Evolutionary conservation across 306 rosid species (phyloP), one percentile per base, ranked within the genome.

Genomic region (Lablab purpureus): DNA sequence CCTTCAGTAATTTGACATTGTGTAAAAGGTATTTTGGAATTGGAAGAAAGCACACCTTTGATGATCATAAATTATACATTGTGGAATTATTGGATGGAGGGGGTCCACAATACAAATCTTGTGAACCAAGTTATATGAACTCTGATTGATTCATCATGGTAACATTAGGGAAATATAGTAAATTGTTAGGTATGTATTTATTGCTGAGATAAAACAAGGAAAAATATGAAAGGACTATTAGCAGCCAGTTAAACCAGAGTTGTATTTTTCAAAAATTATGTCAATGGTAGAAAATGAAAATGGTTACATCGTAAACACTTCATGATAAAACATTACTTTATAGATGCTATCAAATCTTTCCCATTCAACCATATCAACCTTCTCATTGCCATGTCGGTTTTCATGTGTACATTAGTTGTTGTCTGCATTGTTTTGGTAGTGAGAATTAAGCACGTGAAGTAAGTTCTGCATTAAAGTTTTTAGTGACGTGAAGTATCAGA

Each of bases 1-100:
- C 86, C 82, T 49, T 17, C 6, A 11, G 70, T 74, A 77, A 84
- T 86, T 87, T 88, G 87, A 77, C 82, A 54, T 82, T 71, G 80
- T 69, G 67, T 17, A 7, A 55, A 85, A 80, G 81, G 85, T 22
- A 76, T 79, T 50, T 86, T 74, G 74, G 36, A 11, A 32, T 49
- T 47, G 59, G 76, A 83, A 83, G 83, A 46, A 73, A 83, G 72
- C 66, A 55, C 50, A 25, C 41, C n/a, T 71, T 27, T 58, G 9
- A 49, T 75, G 3, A 67, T 3, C 56, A 67, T 43, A 27, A 52
- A 67, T 17, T 67, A 43, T 34, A 9, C 55, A 41, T 25, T 2
- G 66, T 71, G 72, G 54, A 79, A 21, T 62, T 75, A 45, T 55
- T 43, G 23, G 55, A 45, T 6, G 22, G 17, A 43, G 14, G 65